Conservation (phyloP, 2,329 filamentous ascomycete species). For the Microsporum canis region DNA sequence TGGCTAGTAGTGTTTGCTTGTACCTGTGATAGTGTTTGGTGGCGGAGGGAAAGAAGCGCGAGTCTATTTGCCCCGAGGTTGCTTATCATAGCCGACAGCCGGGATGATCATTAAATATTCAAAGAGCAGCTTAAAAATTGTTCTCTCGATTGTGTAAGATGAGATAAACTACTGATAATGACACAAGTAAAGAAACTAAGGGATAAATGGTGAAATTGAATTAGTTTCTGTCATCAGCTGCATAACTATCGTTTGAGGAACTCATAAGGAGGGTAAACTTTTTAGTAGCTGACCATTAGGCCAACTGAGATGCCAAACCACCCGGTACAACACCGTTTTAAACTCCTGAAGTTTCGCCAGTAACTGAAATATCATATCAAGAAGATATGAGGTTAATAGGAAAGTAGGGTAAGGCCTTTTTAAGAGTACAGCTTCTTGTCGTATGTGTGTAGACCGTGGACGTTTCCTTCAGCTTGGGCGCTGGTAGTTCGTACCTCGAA, state of each 20-base stretch:
- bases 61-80: background rate
- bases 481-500: constrained; percentile 93
- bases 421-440: constrained; percentile 99
- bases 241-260: background rate
- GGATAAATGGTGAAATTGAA: background rate
- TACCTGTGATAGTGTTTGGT: background rate
- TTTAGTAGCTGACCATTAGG: background rate
- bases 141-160: too few relatives aligned
- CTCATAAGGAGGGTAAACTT: background rate
- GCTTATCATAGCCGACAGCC: background rate
- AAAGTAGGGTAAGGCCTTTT: background rate
- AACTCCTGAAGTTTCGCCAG: background rate
- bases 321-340: background rate
- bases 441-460: constrained; percentile 92
- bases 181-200: background rate
- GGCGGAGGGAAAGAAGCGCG: background rate
- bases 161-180: too few relatives aligned
- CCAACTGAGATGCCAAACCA: background rate
- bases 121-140: too few relatives aligned
- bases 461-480: constrained; percentile 90
- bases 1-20: background rate
- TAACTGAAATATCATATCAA: background rate
- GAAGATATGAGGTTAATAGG: background rate
- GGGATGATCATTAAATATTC: background rate
- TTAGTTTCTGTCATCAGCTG: background rate